Conservation (phyloP, 1,139 yeast genomes). For the Geotrichum restrictum region DNA sequence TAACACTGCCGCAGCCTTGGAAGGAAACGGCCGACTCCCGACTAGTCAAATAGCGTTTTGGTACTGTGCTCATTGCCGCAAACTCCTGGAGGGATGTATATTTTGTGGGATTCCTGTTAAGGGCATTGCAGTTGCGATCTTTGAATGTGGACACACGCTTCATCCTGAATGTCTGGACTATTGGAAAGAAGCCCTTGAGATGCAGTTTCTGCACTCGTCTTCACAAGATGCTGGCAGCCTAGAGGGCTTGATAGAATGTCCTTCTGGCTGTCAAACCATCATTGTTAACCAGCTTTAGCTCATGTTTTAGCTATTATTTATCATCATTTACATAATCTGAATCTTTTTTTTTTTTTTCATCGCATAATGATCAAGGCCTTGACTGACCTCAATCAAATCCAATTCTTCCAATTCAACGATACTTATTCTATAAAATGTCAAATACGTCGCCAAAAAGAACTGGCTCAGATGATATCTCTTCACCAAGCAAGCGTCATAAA, state of each 20-base stretch:
- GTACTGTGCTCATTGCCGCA: conserved; percentile 75
- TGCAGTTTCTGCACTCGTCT: neutral
- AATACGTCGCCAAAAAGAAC: conserved; percentile 50
- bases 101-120: conserved; percentile 75
- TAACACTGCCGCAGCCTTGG: conserved; percentile 43
- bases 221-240: neutral
- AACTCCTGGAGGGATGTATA: conserved; percentile 63
- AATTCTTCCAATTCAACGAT: too few species aligned
- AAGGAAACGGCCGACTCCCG: neutral
- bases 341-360: too few species aligned
- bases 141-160: conserved; percentile 83
- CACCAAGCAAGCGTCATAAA: conserved; percentile 48
- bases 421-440: conserved; percentile 5
- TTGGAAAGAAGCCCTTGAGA: conserved; percentile 53
- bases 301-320: conserved; percentile 4
- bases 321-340: neutral
- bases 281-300: conserved; percentile 17
- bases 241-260: conserved; percentile 61
- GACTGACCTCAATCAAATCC: too few species aligned
- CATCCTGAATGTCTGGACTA: conserved; percentile 74
- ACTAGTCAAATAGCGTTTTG: conserved; percentile 57
- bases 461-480: conserved; percentile 78
- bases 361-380: neutral
- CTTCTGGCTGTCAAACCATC: conserved; percentile 60
- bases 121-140: conserved; percentile 63